Conservation (phyloP, 179 eudicot genomes). For the Carnegiea gigantea region DNA sequence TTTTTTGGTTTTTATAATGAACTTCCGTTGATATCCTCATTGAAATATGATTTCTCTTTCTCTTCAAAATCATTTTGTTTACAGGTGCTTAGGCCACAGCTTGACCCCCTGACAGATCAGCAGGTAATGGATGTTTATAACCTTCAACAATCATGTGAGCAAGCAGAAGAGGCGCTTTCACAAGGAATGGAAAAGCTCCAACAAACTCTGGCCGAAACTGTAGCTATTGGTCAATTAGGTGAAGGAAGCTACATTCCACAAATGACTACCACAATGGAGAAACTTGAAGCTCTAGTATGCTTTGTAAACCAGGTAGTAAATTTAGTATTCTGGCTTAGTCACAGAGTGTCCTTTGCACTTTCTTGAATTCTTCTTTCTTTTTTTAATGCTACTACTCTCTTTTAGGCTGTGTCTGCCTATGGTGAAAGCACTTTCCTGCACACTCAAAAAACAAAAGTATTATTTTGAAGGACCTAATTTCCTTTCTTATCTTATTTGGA, state of each 20-base stretch:
- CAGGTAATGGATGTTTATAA: slow-evolving; percentile 53
- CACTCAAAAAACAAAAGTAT: neutral
- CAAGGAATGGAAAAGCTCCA: slow-evolving; percentile 93
- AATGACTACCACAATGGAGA: slow-evolving; percentile 63
- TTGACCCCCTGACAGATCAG: slow-evolving; percentile 70
- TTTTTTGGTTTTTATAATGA: neutral
- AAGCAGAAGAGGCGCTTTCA: slow-evolving; percentile 95
- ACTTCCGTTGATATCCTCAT: neutral
- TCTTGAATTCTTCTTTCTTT: neutral
- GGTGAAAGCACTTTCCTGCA: neutral
- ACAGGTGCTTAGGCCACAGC: slow-evolving; percentile 76
- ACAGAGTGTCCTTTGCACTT: neutral
- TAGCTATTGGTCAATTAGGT: slow-evolving; percentile 60
- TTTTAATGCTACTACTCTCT: neutral
- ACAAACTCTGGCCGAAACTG: slow-evolving; percentile 58
- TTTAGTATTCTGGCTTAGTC: neutral
- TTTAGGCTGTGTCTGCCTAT: neutral
- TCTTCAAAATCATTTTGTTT: slow-evolving; percentile 9
- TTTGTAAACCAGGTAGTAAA: slow-evolving; percentile 80
- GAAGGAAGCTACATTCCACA: slow-evolving; percentile 65
- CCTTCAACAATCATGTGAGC: slow-evolving; percentile 86
- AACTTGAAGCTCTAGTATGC: slow-evolving; percentile 67
- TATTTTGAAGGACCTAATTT: neutral
- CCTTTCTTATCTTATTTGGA: neutral
- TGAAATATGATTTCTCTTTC: neutral